Evolutionary conservation across 345 rosid species (phyloP).

Genomic region (Lepidium aucheri): DNA sequence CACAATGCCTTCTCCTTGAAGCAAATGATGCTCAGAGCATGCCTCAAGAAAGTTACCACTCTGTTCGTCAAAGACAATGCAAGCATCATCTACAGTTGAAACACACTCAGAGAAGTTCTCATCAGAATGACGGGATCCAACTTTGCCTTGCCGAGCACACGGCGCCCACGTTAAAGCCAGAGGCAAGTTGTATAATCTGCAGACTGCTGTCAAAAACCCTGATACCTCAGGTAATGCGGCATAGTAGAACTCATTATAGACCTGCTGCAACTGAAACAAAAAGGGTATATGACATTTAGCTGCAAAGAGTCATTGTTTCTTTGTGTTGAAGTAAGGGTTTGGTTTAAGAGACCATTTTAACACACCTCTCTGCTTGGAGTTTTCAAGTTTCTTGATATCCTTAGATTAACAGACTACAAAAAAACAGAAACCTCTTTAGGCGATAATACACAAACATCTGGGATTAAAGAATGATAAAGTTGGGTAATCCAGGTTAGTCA

Average conservation of each 20-base stretch:
- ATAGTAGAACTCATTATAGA: slow-evolving; percentile 34
- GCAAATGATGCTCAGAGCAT: slow-evolving; percentile 79
- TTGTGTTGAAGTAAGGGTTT: neutral
- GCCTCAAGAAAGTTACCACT: slow-evolving; percentile 48
- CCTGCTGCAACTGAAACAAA: slow-evolving; percentile 37
- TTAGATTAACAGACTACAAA: slow-evolving; percentile 77
- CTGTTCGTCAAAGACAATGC: slow-evolving; percentile 45
- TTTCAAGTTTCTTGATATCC: slow-evolving; percentile 52
- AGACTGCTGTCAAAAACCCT: slow-evolving; percentile 45
- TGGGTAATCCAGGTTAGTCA: neutral
- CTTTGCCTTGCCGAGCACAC: slow-evolving; percentile 54
- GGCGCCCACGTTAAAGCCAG: slow-evolving; percentile 87
- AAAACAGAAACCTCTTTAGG: slow-evolving; percentile 17
- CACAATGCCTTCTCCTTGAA: slow-evolving; percentile 72
- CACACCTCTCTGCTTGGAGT: slow-evolving; percentile 48
- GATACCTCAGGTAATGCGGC: slow-evolving; percentile 54
- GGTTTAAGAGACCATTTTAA: neutral
- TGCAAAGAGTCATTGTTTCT: neutral
- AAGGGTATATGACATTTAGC: slow-evolving; percentile 1
- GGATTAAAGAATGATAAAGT: neutral
- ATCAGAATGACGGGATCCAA: slow-evolving; percentile 61
- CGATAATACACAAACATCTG: neutral
- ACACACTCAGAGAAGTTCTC: slow-evolving; percentile 59
- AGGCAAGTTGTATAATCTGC: slow-evolving; percentile 55
- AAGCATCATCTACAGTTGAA: slow-evolving; percentile 66